Evolutionary conservation across 768 basidiomycete genomes (phyloP).

Genomic region (Trametes punicea): DNA sequence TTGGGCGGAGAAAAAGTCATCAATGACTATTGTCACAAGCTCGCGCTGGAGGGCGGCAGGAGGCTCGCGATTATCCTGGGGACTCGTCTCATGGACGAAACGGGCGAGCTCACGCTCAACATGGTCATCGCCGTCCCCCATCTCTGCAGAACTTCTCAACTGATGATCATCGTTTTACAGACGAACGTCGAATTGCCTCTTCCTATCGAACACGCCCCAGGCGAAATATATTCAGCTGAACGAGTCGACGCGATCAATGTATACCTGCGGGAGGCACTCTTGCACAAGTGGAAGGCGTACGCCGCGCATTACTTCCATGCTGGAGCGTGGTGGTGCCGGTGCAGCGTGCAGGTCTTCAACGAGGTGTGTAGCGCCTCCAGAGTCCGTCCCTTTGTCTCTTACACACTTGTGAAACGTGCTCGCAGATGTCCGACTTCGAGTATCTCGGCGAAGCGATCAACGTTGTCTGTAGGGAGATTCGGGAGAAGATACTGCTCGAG

Average conservation of each 20-base stretch:
- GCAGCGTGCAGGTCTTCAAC: conserved; percentile 36
- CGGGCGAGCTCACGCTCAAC: conserved; percentile 55
- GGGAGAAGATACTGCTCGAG: conserved; percentile 19
- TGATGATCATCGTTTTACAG: conserved; percentile 21
- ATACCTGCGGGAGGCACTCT: conserved; percentile 23
- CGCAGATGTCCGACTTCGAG: conserved; percentile 28
- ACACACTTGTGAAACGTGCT: neutral
- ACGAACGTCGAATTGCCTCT: conserved; percentile 42
- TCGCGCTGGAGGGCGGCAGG: conserved; percentile 67
- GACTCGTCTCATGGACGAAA: conserved; percentile 60
- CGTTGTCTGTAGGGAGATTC: conserved; percentile 24
- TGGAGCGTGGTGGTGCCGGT: conserved; percentile 35
- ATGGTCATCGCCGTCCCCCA: no score
- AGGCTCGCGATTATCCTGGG: conserved; percentile 56
- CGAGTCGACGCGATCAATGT: conserved; percentile 7
- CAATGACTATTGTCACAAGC: conserved; percentile 61
- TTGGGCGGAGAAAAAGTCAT: conserved; percentile 77
- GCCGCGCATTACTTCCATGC: conserved; percentile 29
- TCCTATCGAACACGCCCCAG: conserved; percentile 23
- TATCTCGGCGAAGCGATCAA: conserved; percentile 26
- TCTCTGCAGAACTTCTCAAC: conserved; percentile 27
- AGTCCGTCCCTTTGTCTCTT: neutral
- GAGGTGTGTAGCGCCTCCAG: conserved; percentile 34
- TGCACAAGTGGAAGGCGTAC: conserved; percentile 31
- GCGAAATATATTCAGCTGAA: conserved; percentile 18